These are phyloP conservation scores for Globisporangium ultimum DNA, from an alignment of 352 stramenopile species.

Conservation along the genomic window DNA sequence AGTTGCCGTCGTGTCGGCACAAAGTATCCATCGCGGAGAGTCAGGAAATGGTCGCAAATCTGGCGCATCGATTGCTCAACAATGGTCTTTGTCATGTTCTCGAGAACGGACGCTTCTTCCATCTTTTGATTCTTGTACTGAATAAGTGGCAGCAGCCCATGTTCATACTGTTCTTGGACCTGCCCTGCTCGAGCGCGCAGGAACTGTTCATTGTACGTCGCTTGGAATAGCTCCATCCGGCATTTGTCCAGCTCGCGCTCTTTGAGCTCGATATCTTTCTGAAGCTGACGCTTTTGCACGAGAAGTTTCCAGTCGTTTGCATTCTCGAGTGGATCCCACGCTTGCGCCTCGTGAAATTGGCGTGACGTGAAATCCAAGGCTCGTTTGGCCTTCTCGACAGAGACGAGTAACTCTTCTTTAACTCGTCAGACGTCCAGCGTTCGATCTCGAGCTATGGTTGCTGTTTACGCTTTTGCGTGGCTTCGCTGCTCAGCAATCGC, in stretches of 20 bases:
- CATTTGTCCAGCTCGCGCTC: slow-evolving; percentile 39
- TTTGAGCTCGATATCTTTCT: slow-evolving; percentile 32
- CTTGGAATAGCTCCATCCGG: slow-evolving; percentile 57
- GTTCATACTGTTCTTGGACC: slow-evolving; percentile 35
- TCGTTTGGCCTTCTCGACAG: slow-evolving; percentile 33
- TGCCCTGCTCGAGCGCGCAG: slow-evolving; percentile 22
- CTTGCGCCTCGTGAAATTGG: slow-evolving; percentile 54
- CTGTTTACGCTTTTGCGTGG: slow-evolving; percentile 33
- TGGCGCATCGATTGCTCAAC: slow-evolving; percentile 31
- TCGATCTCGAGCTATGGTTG: slow-evolving; percentile 24
- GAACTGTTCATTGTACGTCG: slow-evolving; percentile 55
- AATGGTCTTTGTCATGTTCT: slow-evolving; percentile 20
- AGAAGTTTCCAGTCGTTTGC: slow-evolving; percentile 73
- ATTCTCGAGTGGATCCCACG: slow-evolving; percentile 80
- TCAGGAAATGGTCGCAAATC: slow-evolving; percentile 36
- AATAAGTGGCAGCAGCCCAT: slow-evolving; percentile 23
- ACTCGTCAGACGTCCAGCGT: slow-evolving; percentile 19
- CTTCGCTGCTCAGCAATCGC: slow-evolving; percentile 33
- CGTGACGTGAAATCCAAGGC: slow-evolving; percentile 54
- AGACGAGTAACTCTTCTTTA: slow-evolving; percentile 18
- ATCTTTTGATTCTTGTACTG: slow-evolving; percentile 19
- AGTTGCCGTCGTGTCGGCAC: slow-evolving; percentile 49
- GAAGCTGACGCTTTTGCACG: slow-evolving; percentile 53
- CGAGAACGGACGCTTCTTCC: slow-evolving; percentile 23
- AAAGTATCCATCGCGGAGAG: slow-evolving; percentile 38